These are phyloP conservation scores for Cymbidium sinense DNA, from an alignment of 106 monocot species.

Conservation along the genomic window DNA sequence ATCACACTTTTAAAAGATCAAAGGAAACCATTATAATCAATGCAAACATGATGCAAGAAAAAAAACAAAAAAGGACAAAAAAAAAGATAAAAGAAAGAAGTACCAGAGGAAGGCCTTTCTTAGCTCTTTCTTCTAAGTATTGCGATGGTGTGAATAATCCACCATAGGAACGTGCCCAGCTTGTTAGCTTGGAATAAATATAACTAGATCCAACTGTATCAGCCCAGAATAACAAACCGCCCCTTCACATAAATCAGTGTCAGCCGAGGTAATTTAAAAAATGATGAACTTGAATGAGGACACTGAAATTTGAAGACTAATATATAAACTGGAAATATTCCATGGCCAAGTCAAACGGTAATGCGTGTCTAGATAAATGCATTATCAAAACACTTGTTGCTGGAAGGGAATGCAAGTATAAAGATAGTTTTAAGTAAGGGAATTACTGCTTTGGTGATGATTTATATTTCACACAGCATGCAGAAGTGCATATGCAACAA, in stretches of 20 bases:
- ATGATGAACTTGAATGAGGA: too few species aligned
- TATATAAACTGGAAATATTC: background rate
- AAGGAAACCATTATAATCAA: background rate
- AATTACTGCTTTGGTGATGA: too few species aligned
- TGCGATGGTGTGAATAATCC: slow-evolving; percentile 68
- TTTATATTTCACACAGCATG: too few species aligned
- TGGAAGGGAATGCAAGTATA: too few species aligned
- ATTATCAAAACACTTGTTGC: too few species aligned
- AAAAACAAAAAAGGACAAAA: background rate
- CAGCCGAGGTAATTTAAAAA: too few species aligned
- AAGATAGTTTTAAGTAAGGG: too few species aligned
- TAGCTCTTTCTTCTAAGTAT: slow-evolving; percentile 86
- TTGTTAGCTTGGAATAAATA: slow-evolving; percentile 62
- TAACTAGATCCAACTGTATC: slow-evolving; percentile 70
- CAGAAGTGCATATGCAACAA: too few species aligned
- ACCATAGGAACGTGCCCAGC: slow-evolving; percentile 64
- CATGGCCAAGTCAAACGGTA: too few species aligned
- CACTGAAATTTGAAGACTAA: background rate
- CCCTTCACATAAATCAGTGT: slow-evolving; percentile 34
- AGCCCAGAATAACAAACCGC: slow-evolving; percentile 92
- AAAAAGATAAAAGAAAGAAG: too few species aligned
- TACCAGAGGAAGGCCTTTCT: slow-evolving; percentile 73
- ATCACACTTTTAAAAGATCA: too few species aligned
- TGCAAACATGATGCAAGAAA: background rate
- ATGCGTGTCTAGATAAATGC: too few species aligned